A percentile compares a stretch with the other conserved stretches of the same genome.
These are phyloP conservation scores for Podospora pseudocomata DNA, from an alignment of 495 filamentous ascomycete species.

Conservation along the genomic window DNA sequence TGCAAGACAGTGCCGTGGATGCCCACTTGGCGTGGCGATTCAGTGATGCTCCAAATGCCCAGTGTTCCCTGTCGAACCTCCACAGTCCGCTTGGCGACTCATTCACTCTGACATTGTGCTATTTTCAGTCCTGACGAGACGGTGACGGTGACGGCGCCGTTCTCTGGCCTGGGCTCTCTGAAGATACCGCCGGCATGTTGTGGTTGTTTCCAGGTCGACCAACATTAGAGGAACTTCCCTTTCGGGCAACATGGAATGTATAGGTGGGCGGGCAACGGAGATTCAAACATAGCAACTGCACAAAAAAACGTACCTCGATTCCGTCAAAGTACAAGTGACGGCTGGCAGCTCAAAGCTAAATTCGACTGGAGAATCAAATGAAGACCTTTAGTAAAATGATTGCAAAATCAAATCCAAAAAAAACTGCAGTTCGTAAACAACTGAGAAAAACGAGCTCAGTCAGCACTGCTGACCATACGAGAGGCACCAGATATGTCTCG, in stretches of 20 bases:
- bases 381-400: neutral
- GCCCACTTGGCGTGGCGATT: conserved; percentile 2
- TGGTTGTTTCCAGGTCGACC: neutral
- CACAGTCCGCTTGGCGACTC: neutral
- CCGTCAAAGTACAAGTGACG: neutral
- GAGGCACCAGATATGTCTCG: neutral
- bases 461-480: neutral
- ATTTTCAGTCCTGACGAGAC: neutral
- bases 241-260: neutral
- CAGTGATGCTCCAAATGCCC: neutral
- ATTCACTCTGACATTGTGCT: neutral
- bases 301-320: neutral
- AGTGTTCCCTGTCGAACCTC: neutral
- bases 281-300: neutral
- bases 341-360: neutral
- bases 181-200: neutral
- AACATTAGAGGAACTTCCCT: neutral
- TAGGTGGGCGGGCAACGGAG: neutral
- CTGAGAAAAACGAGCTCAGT: neutral
- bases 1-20: neutral
- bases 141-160: neutral
- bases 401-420: neutral
- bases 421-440: too few relatives aligned
- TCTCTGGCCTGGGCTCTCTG: neutral
- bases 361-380: neutral